Conservation (phyloP, 2,329 filamentous ascomycete species). For the Arthrobotrys pseudoclavata region DNA sequence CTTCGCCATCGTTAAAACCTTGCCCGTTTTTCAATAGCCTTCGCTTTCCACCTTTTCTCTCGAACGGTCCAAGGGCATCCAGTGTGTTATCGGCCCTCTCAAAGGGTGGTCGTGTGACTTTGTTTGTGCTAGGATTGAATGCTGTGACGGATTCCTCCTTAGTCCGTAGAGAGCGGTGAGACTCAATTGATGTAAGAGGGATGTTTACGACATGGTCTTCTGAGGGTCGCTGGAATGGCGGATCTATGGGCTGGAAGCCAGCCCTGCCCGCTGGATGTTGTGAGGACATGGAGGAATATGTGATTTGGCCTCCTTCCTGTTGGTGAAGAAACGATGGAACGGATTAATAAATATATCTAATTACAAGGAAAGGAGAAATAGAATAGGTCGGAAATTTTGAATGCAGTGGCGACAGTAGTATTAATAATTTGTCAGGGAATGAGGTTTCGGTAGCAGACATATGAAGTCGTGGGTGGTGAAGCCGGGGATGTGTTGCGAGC, state of each 20-base stretch:
- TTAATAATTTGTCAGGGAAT: slow-evolving; percentile 22
- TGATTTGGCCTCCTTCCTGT: slow-evolving; percentile 15
- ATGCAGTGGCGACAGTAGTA: neutral
- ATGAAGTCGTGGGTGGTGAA: slow-evolving; percentile 10
- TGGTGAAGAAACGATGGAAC: slow-evolving; percentile 14
- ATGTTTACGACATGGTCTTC: slow-evolving; percentile 67
- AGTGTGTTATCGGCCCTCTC: slow-evolving; percentile 35
- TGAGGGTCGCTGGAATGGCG: slow-evolving; percentile 44
- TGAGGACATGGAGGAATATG: slow-evolving; percentile 37
- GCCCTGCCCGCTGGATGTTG: slow-evolving; percentile 48
- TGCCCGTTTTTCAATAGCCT: slow-evolving; percentile 43
- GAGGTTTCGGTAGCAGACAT: slow-evolving; percentile 28
- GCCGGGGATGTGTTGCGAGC: slow-evolving; percentile 42
- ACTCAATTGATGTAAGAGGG: slow-evolving; percentile 71
- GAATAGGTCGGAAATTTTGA: neutral
- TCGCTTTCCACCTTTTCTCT: slow-evolving; percentile 43
- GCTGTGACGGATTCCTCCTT: slow-evolving; percentile 45
- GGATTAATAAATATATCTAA: slow-evolving; percentile 29
- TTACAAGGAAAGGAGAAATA: neutral
- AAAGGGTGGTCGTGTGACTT: slow-evolving; percentile 31
- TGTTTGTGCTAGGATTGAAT: slow-evolving; percentile 42
- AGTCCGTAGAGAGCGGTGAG: slow-evolving; percentile 41
- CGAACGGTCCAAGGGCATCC: slow-evolving; percentile 38
- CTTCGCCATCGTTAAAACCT: slow-evolving; percentile 67
- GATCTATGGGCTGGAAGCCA: slow-evolving; percentile 57